Conservation (phyloP, 2,329 filamentous ascomycete species). For the Cladosporium cucumerinum region DNA sequence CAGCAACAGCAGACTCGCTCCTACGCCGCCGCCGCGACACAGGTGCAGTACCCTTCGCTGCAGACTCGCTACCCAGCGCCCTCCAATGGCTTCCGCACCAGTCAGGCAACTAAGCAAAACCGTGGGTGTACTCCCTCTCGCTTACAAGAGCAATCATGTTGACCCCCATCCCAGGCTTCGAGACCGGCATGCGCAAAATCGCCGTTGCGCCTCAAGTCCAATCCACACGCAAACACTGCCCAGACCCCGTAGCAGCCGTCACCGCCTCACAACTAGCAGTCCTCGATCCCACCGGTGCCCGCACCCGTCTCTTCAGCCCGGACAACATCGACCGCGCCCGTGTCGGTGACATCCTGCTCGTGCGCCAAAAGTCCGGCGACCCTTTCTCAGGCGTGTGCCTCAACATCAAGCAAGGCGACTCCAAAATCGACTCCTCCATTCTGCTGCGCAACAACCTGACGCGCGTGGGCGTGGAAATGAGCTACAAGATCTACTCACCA, state of each 20-base stretch:
- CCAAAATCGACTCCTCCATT: conserved; percentile 77
- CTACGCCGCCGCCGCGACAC: conserved; percentile 41
- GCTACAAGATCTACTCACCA: conserved; percentile 91
- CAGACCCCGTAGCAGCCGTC: conserved; percentile 66
- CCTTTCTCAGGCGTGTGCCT: conserved; percentile 87
- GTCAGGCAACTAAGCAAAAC: conserved; percentile 35
- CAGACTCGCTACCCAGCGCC: conserved; percentile 32
- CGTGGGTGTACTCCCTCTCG: conserved; percentile 20
- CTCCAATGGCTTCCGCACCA: conserved; percentile 30
- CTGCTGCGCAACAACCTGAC: conserved; percentile 83
- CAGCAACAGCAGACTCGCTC: conserved; percentile 41
- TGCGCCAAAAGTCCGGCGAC: conserved; percentile 79
- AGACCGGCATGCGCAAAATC: conserved; percentile 32
- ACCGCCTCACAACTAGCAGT: conserved; percentile 64
- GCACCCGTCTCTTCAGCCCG: conserved; percentile 75
- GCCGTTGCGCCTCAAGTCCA: conserved; percentile 48
- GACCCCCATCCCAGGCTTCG: conserved; percentile 26
- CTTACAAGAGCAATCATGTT: not conserved
- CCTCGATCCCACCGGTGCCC: conserved; percentile 81
- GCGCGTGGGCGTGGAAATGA: conserved; percentile 90
- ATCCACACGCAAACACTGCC: conserved; percentile 54
- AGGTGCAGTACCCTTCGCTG: conserved; percentile 50
- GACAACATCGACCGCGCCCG: conserved; percentile 74
- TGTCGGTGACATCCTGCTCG: conserved; percentile 86
- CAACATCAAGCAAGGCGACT: conserved; percentile 74